Percentiles rank a stretch among this genome's conserved stretches.
Conservation (phyloP, 2,329 filamentous ascomycete genomes). For the Trichoderma afroharzianum region DNA sequence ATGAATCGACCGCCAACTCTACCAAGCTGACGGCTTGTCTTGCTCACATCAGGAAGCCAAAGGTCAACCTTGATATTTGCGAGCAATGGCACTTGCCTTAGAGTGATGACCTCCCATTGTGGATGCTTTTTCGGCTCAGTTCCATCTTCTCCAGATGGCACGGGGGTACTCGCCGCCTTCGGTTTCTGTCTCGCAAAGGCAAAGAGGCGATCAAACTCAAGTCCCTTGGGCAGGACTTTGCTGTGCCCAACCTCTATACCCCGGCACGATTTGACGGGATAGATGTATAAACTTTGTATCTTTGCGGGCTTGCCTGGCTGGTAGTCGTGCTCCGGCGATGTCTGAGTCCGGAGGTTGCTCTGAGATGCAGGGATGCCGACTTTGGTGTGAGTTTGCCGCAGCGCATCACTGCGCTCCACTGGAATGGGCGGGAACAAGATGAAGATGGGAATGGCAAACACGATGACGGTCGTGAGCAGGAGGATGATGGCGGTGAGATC, state of each 20-base stretch:
- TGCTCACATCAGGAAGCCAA: slow-evolving; percentile 64
- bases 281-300: slow-evolving; percentile 67
- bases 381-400: slow-evolving; percentile 52
- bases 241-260: slow-evolving; percentile 68
- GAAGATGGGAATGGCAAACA: slow-evolving; percentile 52
- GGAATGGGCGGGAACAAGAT: slow-evolving; percentile 53
- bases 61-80: slow-evolving; percentile 65
- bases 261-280: slow-evolving; percentile 78
- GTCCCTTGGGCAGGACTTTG: slow-evolving; percentile 63
- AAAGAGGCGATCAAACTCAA: slow-evolving; percentile 79
- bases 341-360: slow-evolving; percentile 36
- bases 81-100: slow-evolving; percentile 65
- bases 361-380: slow-evolving; percentile 40
- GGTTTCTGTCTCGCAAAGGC: slow-evolving; percentile 64
- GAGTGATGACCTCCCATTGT: slow-evolving; percentile 70
- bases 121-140: background rate
- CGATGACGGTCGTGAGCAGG: slow-evolving; percentile 42
- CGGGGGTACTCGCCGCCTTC: slow-evolving; percentile 16
- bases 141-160: slow-evolving; percentile 39
- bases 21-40: slow-evolving; percentile 49
- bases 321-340: slow-evolving; percentile 22
- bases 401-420: slow-evolving; percentile 50
- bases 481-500: slow-evolving; percentile 36
- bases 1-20: slow-evolving; percentile 56
- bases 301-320: slow-evolving; percentile 23